Base-by-base conservation (phyloP, 495 filamentous ascomycete genomes). In the Wilcoxina mikolae region DNA sequence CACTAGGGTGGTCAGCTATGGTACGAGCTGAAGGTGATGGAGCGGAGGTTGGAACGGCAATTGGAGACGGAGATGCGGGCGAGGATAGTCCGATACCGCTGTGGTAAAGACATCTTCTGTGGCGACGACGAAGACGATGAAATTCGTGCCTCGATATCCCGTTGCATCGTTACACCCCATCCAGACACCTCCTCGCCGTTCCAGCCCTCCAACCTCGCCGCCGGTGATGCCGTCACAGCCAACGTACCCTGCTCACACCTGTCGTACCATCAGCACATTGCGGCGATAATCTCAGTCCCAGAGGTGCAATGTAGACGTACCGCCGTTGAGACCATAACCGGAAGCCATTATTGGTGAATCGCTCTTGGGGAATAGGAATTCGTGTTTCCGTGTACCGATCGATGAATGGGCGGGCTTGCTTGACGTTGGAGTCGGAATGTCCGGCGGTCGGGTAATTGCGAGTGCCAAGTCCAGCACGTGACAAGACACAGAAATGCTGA, bases 321-420 rank as follows among this genome's bases (percentile, higher is more conserved):
- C 85, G 66, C 85, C 84, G 60, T 78, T 78, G 64, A 86, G 74
- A 72, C 84, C 84, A 69, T 80, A 87, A 61, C 84, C 84, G 59
- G 84, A 89, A 72, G 83, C 77, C 84, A 89, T 89, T 68, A 62
- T 78, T 43, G 10, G 39, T 43, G 17, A 20, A 12, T 43, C 31
- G 31, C n/a, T n/a, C n/a, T n/a, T n/a, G n/a, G n/a, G n/a, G n/a
- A n/a, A n/a, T n/a, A n/a, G n/a, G n/a, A n/a, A n/a, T n/a, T n/a
- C n/a, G n/a, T n/a, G n/a, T n/a, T n/a, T n/a, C n/a, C n/a, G n/a
- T n/a, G n/a, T n/a, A n/a, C n/a, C n/a, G n/a, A n/a, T n/a, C n/a
- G n/a, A n/a, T n/a, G n/a, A n/a, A n/a, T n/a, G n/a, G n/a, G n/a
- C n/a, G n/a, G n/a, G n/a, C n/a, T n/a, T n/a, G n/a, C n/a, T n/a